These are phyloP conservation scores for Pleurotus giganteus DNA, from an alignment of 768 basidiomycete species.

Conservation along the genomic window DNA sequence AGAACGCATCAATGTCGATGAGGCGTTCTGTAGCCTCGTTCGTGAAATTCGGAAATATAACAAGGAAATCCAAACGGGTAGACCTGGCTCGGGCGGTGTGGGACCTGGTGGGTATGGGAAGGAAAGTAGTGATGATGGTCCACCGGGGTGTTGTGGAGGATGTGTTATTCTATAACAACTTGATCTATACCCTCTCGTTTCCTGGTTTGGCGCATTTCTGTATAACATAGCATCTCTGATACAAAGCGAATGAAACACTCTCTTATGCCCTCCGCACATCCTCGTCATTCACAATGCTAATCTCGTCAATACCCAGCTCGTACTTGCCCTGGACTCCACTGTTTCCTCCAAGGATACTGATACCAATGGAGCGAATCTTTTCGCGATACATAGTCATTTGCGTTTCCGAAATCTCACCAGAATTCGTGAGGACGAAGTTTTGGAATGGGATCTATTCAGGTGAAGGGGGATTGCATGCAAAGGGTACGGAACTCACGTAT, in stretches of 20 bases:
- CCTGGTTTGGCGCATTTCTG: too few relatives aligned
- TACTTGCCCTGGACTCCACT: constrained; percentile 71
- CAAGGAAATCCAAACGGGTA: constrained; percentile 82
- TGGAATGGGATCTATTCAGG: constrained; percentile 71
- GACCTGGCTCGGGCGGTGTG: constrained; percentile 42
- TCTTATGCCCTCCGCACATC: constrained; percentile 39
- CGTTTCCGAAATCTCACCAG: constrained; percentile 64
- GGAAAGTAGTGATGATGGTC: neutral
- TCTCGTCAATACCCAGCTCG: constrained; percentile 80
- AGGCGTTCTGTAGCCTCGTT: constrained; percentile 91
- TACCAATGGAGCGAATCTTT: constrained; percentile 76
- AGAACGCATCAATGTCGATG: constrained; percentile 94
- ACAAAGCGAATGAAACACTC: constrained; percentile 8
- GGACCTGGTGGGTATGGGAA: constrained; percentile 32
- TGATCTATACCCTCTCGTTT: neutral
- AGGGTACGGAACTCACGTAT: constrained; percentile 51
- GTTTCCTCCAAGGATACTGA: constrained; percentile 85
- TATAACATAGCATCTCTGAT: neutral
- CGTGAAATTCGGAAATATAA: constrained; percentile 93
- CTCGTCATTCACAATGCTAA: constrained; percentile 79
- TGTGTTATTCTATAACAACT: constrained; percentile 45
- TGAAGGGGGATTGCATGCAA: constrained; percentile 13
- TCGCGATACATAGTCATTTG: constrained; percentile 78
- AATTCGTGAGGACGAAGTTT: constrained; percentile 72
- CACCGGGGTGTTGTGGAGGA: constrained; percentile 1